phyloP scores from a whole-genome alignment of 202 grass and related monocot genomes.

The Miscanthus sacchariflorus region DNA sequence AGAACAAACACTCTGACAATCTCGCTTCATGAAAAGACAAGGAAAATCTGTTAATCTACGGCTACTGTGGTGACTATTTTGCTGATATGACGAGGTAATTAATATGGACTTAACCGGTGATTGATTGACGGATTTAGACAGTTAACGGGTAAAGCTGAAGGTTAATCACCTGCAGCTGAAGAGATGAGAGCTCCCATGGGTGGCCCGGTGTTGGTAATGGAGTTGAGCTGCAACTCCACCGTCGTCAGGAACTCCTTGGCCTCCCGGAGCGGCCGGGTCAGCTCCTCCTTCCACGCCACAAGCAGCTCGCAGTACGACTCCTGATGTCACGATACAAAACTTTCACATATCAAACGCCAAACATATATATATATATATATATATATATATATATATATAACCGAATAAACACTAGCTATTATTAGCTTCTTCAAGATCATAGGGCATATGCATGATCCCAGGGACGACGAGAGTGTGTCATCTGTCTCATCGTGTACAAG shows the following conservation, averaged over 20 bases:
- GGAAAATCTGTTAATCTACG: neutral
- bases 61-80: neutral
- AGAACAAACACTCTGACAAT: neutral
- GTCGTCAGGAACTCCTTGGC: conserved; percentile 51
- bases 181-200: conserved; percentile 13
- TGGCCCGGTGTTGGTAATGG: conserved; percentile 34
- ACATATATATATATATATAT: neutral
- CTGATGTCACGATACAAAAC: neutral
- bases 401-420: too few relatives aligned
- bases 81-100: too few relatives aligned
- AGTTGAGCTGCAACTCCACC: conserved; percentile 52
- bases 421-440: conserved; percentile 1
- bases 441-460: neutral
- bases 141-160: neutral
- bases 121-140: neutral
- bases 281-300: conserved; percentile 50
- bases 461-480: neutral
- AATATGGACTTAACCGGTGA: neutral
- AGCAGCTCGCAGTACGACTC: conserved; percentile 56
- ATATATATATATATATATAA: too few relatives aligned
- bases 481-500: neutral
- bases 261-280: conserved; percentile 54
- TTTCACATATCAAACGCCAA: neutral
- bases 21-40: neutral
- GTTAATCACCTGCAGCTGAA: neutral